Base-by-base conservation (phyloP, 202 grass and related monocot species). In the Zizania palustris region DNA sequence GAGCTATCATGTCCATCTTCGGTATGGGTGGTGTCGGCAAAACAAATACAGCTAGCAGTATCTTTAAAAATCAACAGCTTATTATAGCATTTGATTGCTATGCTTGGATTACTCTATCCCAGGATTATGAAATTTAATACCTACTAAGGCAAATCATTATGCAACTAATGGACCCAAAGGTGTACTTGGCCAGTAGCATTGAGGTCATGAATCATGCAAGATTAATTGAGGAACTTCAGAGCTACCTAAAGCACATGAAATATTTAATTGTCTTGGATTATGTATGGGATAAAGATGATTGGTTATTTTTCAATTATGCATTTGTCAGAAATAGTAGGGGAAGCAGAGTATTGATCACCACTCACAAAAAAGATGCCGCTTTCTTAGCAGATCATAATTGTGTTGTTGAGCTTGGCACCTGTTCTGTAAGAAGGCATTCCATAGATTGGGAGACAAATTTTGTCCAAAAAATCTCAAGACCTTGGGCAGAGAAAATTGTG, bases 21-120 rank as follows among this genome's bases (percentile, higher is more conserved):
- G 85, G 85, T 7, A 87, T 85, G 83, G 83, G 83, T 7, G 76
- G 83, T 21, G 11, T 85, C 15, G 83, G 83, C 1, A 85, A 85
- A 73, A 80, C 83, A 56, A 86, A 72, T 36, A 63, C 82, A 9
- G 60, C 76, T 44, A 77, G 68, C 72, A 70, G 41, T 55, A 16
- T 46, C 12, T 82, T 77, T 65, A 76, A 71, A 9, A 81, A 81
- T 16, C 60, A 76, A 7, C 12, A 53, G 41, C 41, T 75, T 59
- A 57, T 20, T 53, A 67, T 4, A 10, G 2, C 8, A 16, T 86
- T 82, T 70, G 62, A 72, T 11, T 76, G 71, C 11, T 7, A 67
- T 0, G 69, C 45, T 64, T 86, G 60, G 87, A 28, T 82, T 10
- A 57, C 44, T 55, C 5, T 85, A 20, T 88, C 85, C 22, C 73